Evolutionary conservation across 495 filamentous ascomycete genomes (phyloP).

Genomic region (Aspergillus haitiensis): DNA sequence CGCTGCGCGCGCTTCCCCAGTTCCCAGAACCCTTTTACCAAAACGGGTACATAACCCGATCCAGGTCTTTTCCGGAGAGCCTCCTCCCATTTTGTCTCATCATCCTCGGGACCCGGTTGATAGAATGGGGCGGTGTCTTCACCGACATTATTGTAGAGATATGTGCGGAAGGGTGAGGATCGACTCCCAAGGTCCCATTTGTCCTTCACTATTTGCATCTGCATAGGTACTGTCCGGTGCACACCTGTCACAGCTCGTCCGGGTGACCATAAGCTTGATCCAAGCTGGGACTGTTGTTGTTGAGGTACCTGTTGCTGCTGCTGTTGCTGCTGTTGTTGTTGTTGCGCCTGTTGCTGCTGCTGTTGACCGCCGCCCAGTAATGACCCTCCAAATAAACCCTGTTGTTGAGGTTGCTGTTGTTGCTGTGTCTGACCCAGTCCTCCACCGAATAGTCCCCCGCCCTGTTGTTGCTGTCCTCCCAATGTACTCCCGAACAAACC

Average conservation of each 20-base stretch:
- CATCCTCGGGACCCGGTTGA: slow-evolving; percentile 71
- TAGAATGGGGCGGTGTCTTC: slow-evolving; percentile 79
- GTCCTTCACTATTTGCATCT: slow-evolving; percentile 71
- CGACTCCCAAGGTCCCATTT: slow-evolving; percentile 80
- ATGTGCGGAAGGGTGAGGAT: slow-evolving; percentile 78
- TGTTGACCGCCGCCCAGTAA: slow-evolving; percentile 26
- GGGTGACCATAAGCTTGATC: slow-evolving; percentile 51
- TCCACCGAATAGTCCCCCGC: slow-evolving; percentile 35
- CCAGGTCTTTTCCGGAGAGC: slow-evolving; percentile 81
- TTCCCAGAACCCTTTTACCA: slow-evolving; percentile 65
- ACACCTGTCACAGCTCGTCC: slow-evolving; percentile 51
- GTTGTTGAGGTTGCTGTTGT: slow-evolving; percentile 17
- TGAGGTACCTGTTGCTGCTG: slow-evolving; percentile 39
- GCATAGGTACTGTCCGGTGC: slow-evolving; percentile 81
- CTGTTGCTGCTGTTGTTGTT: slow-evolving; percentile 44
- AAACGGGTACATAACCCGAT: slow-evolving; percentile 72
- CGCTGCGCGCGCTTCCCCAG: slow-evolving; percentile 74
- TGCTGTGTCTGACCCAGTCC: slow-evolving; percentile 30
- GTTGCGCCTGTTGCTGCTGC: slow-evolving; percentile 28
- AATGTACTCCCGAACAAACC: slow-evolving; percentile 29
- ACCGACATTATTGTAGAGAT: slow-evolving; percentile 91
- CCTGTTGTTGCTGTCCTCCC: slow-evolving; percentile 37
- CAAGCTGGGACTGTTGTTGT: slow-evolving; percentile 36
- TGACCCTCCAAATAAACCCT: slow-evolving; percentile 27
- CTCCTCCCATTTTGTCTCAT: slow-evolving; percentile 88